Evolutionary conservation across 208 protist species (phyloP).

Genomic region (Crithidia fasciculata): DNA sequence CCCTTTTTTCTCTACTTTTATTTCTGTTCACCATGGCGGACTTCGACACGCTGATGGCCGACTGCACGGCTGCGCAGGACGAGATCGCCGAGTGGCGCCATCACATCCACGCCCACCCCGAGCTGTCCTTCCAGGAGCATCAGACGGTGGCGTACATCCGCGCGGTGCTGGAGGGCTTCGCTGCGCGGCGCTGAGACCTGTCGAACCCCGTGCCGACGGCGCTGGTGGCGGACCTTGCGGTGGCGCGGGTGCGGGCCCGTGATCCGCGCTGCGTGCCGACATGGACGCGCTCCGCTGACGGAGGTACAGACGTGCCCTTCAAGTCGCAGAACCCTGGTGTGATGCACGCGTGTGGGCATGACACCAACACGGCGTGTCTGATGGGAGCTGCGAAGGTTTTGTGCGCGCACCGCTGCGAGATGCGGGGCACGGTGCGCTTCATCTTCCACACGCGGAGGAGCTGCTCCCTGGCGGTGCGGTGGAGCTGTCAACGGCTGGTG

Average conservation of each 20-base stretch:
- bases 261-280: conserved; percentile 65
- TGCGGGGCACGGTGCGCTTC: conserved; percentile 69
- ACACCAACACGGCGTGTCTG: conserved; percentile 69
- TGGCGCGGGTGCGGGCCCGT: conserved; percentile 50
- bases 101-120: conserved; percentile 55
- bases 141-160: conserved; percentile 53
- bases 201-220: conserved; percentile 46
- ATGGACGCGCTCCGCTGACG: conserved; percentile 70
- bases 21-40: not conserved
- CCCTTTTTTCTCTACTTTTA: no score
- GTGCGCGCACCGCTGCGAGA: conserved; percentile 44
- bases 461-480: conserved; percentile 56
- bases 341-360: conserved; percentile 77
- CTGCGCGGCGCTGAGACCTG: conserved; percentile 41
- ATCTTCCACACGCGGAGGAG: conserved; percentile 80
- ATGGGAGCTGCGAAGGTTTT: conserved; percentile 66
- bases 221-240: conserved; percentile 63
- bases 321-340: conserved; percentile 51
- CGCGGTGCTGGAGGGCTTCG: conserved; percentile 37
- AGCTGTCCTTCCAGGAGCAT: conserved; percentile 53
- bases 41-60: conserved; percentile 20
- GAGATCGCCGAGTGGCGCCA: conserved; percentile 22
- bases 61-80: conserved; percentile 20
- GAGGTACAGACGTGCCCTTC: conserved; percentile 70
- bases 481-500: conserved; percentile 51